phyloP scores from a whole-genome alignment of 805 yeast species.

The Kuraishia floccosa region DNA sequence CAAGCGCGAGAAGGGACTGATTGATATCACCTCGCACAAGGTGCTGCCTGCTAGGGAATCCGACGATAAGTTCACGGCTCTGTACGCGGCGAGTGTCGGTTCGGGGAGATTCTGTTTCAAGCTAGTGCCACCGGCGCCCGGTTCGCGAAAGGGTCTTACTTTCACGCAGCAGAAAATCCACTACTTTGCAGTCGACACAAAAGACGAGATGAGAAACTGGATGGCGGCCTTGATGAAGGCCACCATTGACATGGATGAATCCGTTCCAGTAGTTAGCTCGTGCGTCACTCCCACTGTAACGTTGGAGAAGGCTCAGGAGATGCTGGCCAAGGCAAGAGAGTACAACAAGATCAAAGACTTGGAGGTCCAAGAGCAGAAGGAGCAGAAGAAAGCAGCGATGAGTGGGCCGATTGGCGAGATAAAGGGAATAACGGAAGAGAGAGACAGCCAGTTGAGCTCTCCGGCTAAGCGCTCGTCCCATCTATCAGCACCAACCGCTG shows the following conservation, averaged over 20 bases:
- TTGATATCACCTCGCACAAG: slow-evolving; percentile 91
- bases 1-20: slow-evolving; percentile 78
- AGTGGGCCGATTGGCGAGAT: neutral
- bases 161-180: slow-evolving; percentile 95
- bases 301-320: slow-evolving; percentile 73
- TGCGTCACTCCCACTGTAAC: slow-evolving; percentile 95
- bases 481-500: too few relatives aligned
- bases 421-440: too few relatives aligned
- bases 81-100: slow-evolving; percentile 89
- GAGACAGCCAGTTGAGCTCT: too few relatives aligned
- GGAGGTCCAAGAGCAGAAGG: slow-evolving; percentile 1
- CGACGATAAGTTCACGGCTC: slow-evolving; percentile 69
- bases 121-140: slow-evolving; percentile 94
- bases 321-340: slow-evolving; percentile 74
- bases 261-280: slow-evolving; percentile 84
- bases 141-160: slow-evolving; percentile 87
- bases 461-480: neutral
- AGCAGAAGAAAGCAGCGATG: neutral
- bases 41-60: slow-evolving; percentile 71
- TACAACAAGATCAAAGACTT: slow-evolving; percentile 30
- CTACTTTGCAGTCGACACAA: slow-evolving; percentile 88
- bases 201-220: slow-evolving; percentile 92
- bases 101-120: slow-evolving; percentile 91
- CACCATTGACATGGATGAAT: slow-evolving; percentile 90
- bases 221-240: slow-evolving; percentile 91